These are phyloP conservation scores for Candida saitoana DNA, from an alignment of 805 yeast species.

Conservation along the genomic window DNA sequence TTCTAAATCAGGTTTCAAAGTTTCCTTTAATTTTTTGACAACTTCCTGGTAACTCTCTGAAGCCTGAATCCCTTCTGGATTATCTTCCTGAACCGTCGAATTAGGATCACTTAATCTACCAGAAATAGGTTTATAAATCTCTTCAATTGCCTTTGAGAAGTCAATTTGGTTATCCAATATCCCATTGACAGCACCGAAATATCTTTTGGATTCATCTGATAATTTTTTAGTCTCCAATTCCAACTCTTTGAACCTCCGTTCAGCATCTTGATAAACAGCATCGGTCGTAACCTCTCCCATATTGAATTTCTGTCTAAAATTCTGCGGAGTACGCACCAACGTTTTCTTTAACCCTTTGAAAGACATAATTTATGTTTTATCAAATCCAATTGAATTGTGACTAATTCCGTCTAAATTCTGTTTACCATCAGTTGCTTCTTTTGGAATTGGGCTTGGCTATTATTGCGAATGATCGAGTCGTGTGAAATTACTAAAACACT, in stretches of 20 bases:
- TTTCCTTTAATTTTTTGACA: slow-evolving; percentile 79
- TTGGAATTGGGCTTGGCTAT: too few relatives aligned
- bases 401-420: too few relatives aligned
- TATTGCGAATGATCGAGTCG: too few relatives aligned
- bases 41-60: slow-evolving; percentile 86
- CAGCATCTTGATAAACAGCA: slow-evolving; percentile 92
- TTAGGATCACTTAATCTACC: slow-evolving; percentile 91
- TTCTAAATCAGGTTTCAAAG: slow-evolving; percentile 88
- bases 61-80: slow-evolving; percentile 95
- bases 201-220: slow-evolving; percentile 85
- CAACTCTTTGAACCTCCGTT: slow-evolving; percentile 88
- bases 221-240: slow-evolving; percentile 86
- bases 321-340: slow-evolving; percentile 85
- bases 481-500: too few relatives aligned
- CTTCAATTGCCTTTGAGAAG: slow-evolving; percentile 92
- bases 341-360: slow-evolving; percentile 85
- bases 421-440: too few relatives aligned
- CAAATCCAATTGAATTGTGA: too few relatives aligned
- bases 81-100: slow-evolving; percentile 82
- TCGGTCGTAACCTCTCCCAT: slow-evolving; percentile 67
- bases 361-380: slow-evolving; percentile 69
- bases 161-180: slow-evolving; percentile 93
- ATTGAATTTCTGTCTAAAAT: slow-evolving; percentile 82
- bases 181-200: slow-evolving; percentile 86
- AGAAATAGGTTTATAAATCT: slow-evolving; percentile 91